These are phyloP conservation scores for Daldinia sp. DNA, from an alignment of 2,329 filamentous ascomycete genomes.

Conservation along the genomic window DNA sequence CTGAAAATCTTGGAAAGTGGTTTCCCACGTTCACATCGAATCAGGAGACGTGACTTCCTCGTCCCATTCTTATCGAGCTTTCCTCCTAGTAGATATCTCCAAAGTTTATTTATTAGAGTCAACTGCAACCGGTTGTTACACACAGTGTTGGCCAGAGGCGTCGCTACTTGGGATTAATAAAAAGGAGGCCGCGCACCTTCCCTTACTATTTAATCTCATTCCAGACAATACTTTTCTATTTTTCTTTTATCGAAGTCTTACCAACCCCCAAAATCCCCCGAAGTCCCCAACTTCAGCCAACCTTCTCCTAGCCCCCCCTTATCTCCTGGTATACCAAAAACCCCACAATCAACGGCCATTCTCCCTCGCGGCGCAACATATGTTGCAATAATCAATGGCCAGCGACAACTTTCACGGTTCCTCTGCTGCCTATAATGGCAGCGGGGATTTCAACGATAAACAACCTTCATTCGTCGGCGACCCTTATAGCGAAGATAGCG, in stretches of 20 bases:
- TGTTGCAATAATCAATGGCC: slow-evolving; percentile 19
- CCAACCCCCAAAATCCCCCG: not conserved
- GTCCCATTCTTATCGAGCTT: not conserved
- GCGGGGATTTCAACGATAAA: slow-evolving; percentile 40
- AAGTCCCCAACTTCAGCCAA: not conserved
- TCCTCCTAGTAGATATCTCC: too few relatives aligned
- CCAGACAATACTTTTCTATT: not conserved
- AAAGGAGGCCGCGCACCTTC: not conserved
- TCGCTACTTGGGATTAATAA: not conserved
- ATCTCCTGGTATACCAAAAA: too few relatives aligned
- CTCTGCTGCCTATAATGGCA: slow-evolving; percentile 47
- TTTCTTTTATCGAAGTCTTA: not conserved
- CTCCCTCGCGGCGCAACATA: not conserved
- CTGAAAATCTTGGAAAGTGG: not conserved
- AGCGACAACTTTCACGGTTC: not conserved
- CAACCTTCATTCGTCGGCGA: slow-evolving; percentile 32
- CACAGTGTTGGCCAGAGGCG: not conserved
- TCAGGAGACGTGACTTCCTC: not conserved
- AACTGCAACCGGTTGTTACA: not conserved
- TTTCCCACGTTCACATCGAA: not conserved
- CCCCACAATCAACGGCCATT: too few relatives aligned
- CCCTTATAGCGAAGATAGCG: not conserved
- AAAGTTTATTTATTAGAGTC: too few relatives aligned
- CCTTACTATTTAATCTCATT: not conserved
- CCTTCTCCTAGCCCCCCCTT: not conserved